Percentiles rank a stretch among this genome's conserved stretches.
Evolutionary conservation across 2,329 filamentous ascomycete species (phyloP).

Genomic region (Aspergillus persii): DNA sequence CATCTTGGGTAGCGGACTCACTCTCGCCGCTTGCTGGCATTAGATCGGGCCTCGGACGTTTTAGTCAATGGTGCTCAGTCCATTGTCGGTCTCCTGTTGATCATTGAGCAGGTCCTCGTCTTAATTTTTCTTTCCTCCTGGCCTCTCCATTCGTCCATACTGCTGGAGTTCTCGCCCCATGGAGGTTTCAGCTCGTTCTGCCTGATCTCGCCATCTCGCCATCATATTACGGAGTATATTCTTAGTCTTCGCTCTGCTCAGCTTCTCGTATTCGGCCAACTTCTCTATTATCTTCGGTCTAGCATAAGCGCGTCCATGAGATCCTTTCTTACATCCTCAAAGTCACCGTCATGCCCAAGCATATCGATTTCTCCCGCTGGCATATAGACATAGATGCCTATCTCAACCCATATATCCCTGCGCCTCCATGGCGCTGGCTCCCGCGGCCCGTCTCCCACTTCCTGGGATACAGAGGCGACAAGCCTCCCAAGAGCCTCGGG

Average conservation of each 20-base stretch:
- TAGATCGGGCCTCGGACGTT: background rate
- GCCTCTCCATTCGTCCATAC: background rate
- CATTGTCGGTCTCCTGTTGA: background rate
- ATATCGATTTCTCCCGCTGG: conserved; percentile 28
- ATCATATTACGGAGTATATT: too few relatives aligned
- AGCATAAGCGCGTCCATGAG: background rate
- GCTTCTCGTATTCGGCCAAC: too few relatives aligned
- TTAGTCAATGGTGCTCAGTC: background rate
- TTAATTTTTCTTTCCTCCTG: background rate
- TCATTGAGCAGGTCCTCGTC: background rate
- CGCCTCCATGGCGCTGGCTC: conserved; percentile 61
- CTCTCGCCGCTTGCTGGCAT: background rate
- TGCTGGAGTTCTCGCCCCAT: too few relatives aligned
- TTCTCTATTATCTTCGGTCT: background rate
- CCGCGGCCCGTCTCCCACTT: conserved; percentile 67
- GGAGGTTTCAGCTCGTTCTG: too few relatives aligned
- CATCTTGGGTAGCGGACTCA: background rate
- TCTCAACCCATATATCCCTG: conserved; percentile 68
- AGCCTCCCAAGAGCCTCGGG: conserved; percentile 45
- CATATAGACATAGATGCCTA: conserved; percentile 76
- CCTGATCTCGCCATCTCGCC: too few relatives aligned
- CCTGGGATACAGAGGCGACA: conserved; percentile 58
- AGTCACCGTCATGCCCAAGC: background rate
- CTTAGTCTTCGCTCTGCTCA: too few relatives aligned
- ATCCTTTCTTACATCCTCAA: background rate